Evolutionary conservation across 2,329 filamentous ascomycete genomes (phyloP).

Genomic region (Botrytis fragariae): DNA sequence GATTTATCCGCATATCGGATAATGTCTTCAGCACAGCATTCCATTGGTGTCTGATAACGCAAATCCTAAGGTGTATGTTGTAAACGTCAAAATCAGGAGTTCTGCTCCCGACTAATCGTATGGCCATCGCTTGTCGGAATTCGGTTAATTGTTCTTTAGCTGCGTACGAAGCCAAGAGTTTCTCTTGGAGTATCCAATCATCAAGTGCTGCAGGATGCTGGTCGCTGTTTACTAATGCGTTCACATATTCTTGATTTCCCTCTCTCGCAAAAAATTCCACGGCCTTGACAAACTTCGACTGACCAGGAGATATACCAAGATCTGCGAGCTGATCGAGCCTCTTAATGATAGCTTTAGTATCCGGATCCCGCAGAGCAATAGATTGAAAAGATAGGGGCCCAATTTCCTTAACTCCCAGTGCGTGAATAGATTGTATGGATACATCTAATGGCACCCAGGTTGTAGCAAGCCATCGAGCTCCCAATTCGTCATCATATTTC

Average conservation of each 20-base stretch:
- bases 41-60: slow-evolving; percentile 40
- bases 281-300: slow-evolving; percentile 63
- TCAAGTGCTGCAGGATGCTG: slow-evolving; percentile 64
- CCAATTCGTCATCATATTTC: slow-evolving; percentile 64
- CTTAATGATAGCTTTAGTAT: slow-evolving; percentile 52
- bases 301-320: slow-evolving; percentile 60
- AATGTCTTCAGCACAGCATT: slow-evolving; percentile 27
- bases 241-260: slow-evolving; percentile 44
- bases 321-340: slow-evolving; percentile 60
- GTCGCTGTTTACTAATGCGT: slow-evolving; percentile 48
- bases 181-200: slow-evolving; percentile 52
- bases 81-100: slow-evolving; percentile 42
- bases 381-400: slow-evolving; percentile 76
- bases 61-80: slow-evolving; percentile 48
- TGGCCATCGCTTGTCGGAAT: slow-evolving; percentile 54
- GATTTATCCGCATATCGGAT: slow-evolving; percentile 49
- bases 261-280: slow-evolving; percentile 61
- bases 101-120: slow-evolving; percentile 47
- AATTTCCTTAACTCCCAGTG: slow-evolving; percentile 69
- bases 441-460: slow-evolving; percentile 70
- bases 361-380: slow-evolving; percentile 64
- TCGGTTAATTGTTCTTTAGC: slow-evolving; percentile 49
- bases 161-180: slow-evolving; percentile 52
- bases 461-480: slow-evolving; percentile 79
- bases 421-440: slow-evolving; percentile 65